Conservation (phyloP, 345 rosid genomes). For the Euclidium syriacum region DNA sequence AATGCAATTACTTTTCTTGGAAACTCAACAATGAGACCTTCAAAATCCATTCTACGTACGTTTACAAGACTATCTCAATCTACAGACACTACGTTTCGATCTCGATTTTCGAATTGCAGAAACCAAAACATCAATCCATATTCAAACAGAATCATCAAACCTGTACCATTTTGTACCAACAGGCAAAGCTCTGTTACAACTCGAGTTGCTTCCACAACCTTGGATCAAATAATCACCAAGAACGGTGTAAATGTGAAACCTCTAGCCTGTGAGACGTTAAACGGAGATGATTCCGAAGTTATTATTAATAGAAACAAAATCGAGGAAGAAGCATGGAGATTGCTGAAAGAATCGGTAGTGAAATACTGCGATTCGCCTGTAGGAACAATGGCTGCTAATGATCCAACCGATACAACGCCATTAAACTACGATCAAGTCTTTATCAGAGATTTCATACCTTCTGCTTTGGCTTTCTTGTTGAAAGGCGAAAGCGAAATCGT, state of each 20-base stretch:
- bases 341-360: conserved; percentile 65
- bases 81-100: background rate
- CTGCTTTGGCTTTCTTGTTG: conserved; percentile 82
- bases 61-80: conserved; percentile 19
- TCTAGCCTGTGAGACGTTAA: background rate
- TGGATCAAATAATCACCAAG: conserved; percentile 4
- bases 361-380: conserved; percentile 71
- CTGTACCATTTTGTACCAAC: conserved; percentile 10
- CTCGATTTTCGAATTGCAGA: background rate
- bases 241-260: conserved; percentile 12
- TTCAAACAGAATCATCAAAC: background rate
- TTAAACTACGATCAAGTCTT: conserved; percentile 97
- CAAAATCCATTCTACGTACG: conserved; percentile 21
- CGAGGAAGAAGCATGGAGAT: conserved; percentile 91
- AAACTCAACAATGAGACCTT: conserved; percentile 25
- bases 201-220: conserved; percentile 12
- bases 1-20: conserved; percentile 21
- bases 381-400: conserved; percentile 93
- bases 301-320: conserved; percentile 20
- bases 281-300: conserved; percentile 23
- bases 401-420: conserved; percentile 60
- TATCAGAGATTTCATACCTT: conserved; percentile 88
- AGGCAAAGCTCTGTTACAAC: conserved; percentile 10
- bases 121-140: background rate
- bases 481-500: conserved; percentile 89